Evolutionary conservation across 805 yeast genomes (phyloP).

Genomic region (Saturnispora quitensis): DNA sequence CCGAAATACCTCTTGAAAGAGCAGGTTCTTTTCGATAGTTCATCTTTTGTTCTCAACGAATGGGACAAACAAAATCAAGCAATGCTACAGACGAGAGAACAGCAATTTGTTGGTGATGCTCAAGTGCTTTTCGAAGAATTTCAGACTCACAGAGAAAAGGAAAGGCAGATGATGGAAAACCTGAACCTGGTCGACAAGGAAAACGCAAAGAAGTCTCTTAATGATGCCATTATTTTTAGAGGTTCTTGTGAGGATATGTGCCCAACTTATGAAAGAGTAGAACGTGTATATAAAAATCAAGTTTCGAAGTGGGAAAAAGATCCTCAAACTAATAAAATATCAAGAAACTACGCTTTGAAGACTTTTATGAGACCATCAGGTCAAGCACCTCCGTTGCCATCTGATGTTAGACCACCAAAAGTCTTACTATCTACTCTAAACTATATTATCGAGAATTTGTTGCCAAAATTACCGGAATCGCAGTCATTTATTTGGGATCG

Average conservation of each 20-base stretch:
- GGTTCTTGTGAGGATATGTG: conserved; percentile 95
- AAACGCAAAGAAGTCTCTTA: conserved; percentile 69
- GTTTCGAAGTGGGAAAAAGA: conserved; percentile 72
- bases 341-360: conserved; percentile 61
- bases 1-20: conserved; percentile 28
- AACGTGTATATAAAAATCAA: conserved; percentile 81
- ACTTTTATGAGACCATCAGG: conserved; percentile 97
- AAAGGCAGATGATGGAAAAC: conserved; percentile 69
- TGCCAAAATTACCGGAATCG: conserved; percentile 66
- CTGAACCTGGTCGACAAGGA: conserved; percentile 82
- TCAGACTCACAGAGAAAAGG: conserved; percentile 63
- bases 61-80: conserved; percentile 78
- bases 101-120: conserved; percentile 37
- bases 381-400: conserved; percentile 94
- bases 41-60: conserved; percentile 28
- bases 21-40: conserved; percentile 29
- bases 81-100: conserved; percentile 46
- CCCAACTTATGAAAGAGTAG: conserved; percentile 83
- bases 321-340: conserved; percentile 46
- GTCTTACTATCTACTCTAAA: conserved; percentile 57
- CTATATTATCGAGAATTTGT: conserved; percentile 55
- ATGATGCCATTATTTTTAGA: conserved; percentile 76
- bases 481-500: conserved; percentile 96
- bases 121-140: conserved; percentile 70
- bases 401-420: conserved; percentile 93